phyloP scores from a whole-genome alignment of 2,329 filamentous ascomycete genomes.

The Botrytis squamosa region DNA sequence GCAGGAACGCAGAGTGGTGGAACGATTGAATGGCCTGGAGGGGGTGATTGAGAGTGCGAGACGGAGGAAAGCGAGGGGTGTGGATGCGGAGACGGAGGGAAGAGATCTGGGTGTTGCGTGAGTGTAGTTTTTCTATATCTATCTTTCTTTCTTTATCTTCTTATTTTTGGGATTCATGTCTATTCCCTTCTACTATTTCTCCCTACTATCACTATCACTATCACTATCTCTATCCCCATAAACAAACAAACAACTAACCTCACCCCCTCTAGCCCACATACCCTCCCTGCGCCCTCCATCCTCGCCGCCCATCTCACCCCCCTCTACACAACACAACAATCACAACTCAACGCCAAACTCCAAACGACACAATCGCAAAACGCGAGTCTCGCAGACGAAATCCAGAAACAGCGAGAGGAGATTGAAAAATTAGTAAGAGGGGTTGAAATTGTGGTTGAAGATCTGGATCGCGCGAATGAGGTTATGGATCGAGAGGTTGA shows the following conservation, averaged over 20 bases:
- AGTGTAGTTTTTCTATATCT: not conserved
- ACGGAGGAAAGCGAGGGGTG: conserved; percentile 25
- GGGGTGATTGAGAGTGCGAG: conserved; percentile 52
- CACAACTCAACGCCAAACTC: conserved; percentile 56
- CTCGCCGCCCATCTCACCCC: conserved; percentile 56
- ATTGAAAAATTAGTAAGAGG: conserved; percentile 50
- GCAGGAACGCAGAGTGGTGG: conserved; percentile 51
- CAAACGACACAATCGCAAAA: conserved; percentile 59
- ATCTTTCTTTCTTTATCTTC: not conserved
- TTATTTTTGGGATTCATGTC: no score
- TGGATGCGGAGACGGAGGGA: conserved; percentile 14
- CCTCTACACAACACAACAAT: conserved; percentile 52
- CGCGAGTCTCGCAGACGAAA: conserved; percentile 50
- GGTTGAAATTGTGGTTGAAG: conserved; percentile 53
- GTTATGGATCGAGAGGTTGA: conserved; percentile 26
- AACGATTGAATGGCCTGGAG: conserved; percentile 59
- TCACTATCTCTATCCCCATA: not conserved
- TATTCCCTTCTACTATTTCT: no score
- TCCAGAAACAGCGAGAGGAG: conserved; percentile 55
- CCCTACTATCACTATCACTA: accelerated
- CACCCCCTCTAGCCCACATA: conserved; percentile 48
- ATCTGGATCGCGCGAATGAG: conserved; percentile 51
- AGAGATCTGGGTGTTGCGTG: conserved; percentile 4
- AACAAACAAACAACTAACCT: not conserved
- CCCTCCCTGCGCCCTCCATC: conserved; percentile 52